phyloP scores from a whole-genome alignment of 805 yeast species.

The Starmerella powellii region DNA sequence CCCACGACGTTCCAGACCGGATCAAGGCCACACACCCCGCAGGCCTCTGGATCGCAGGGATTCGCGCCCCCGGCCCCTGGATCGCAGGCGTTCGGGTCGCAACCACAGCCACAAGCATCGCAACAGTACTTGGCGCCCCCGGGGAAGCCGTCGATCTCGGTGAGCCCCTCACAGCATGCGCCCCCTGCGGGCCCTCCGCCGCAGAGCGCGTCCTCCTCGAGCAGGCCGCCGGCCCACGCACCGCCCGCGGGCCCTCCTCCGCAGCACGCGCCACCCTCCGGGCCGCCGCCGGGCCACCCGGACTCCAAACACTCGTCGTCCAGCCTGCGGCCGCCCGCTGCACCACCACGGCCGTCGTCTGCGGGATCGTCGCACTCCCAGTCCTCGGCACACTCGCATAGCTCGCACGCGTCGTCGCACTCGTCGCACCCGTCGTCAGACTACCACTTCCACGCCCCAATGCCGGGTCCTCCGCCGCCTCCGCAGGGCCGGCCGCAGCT shows the following conservation, averaged over 20 bases:
- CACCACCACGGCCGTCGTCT: neutral
- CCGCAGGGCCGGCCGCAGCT: slow-evolving; percentile 31
- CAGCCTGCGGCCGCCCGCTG: neutral
- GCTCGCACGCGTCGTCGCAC: neutral
- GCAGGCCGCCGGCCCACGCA: neutral
- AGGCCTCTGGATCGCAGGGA: too few relatives aligned
- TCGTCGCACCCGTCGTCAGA: neutral
- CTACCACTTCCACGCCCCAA: neutral
- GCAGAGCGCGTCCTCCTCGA: neutral
- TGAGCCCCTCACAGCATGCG: too few relatives aligned
- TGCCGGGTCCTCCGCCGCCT: slow-evolving; percentile 1
- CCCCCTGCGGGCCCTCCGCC: slow-evolving; percentile 5
- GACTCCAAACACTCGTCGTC: neutral
- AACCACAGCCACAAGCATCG: neutral
- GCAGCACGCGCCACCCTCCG: neutral
- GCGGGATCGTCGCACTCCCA: neutral
- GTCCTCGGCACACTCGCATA: neutral
- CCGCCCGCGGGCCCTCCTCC: slow-evolving; percentile 11
- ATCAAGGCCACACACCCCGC: too few relatives aligned
- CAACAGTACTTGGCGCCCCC: slow-evolving; percentile 2
- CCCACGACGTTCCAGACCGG: too few relatives aligned
- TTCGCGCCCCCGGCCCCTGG: too few relatives aligned
- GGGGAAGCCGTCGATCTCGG: slow-evolving; percentile 12
- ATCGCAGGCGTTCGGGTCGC: too few relatives aligned
- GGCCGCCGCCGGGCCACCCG: slow-evolving; percentile 7